Evolutionary conservation across 164 flowering plant species (phyloP).

Genomic region (Saururus chinensis): DNA sequence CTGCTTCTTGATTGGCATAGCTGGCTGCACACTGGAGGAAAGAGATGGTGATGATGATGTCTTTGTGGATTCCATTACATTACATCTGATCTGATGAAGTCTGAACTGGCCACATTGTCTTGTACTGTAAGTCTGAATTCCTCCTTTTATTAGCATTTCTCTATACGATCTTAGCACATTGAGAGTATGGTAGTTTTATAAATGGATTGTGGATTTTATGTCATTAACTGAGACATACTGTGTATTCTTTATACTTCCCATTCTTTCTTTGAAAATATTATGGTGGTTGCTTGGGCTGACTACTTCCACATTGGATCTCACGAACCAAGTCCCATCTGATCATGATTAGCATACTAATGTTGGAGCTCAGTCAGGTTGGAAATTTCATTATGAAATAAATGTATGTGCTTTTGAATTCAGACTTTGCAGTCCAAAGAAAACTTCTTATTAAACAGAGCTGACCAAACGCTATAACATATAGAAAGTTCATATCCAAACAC

Average conservation of each 20-base stretch:
- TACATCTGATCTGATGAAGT: background rate
- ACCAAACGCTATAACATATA: too few relatives aligned
- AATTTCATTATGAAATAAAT: too few relatives aligned
- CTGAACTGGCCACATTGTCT: background rate
- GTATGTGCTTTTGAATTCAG: too few relatives aligned
- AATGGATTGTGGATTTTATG: background rate
- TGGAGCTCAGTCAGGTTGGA: too few relatives aligned
- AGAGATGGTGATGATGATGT: slow-evolving; percentile 2
- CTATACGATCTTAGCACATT: background rate
- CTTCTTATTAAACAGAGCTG: too few relatives aligned
- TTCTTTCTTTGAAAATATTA: background rate
- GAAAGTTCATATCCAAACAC: too few relatives aligned
- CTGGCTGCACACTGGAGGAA: background rate
- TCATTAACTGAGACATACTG: background rate
- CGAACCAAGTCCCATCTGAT: background rate
- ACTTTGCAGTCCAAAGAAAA: too few relatives aligned
- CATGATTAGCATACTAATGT: too few relatives aligned
- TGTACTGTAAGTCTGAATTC: background rate
- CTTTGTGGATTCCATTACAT: background rate
- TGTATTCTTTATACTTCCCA: background rate
- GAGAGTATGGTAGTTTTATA: background rate
- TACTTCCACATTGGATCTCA: background rate
- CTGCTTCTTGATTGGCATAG: background rate
- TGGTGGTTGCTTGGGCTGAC: background rate
- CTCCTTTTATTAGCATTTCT: background rate